A percentile compares a stretch with the other conserved stretches of the same genome.
Evolutionary conservation across 192 early-diverging fungal species (phyloP).

Genomic region (Cetraspora pellucida): DNA sequence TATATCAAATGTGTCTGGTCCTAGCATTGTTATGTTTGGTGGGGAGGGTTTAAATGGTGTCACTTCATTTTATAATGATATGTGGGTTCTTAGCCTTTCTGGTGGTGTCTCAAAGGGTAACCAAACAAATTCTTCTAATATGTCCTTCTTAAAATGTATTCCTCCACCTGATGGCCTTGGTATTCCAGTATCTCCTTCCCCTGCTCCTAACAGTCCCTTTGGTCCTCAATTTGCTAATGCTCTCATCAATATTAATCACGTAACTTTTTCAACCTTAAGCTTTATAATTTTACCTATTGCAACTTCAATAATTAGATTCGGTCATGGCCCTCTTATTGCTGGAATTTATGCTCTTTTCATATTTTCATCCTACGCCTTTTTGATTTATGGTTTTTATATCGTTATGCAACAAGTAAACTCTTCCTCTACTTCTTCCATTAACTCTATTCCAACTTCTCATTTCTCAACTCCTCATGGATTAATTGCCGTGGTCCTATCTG

Average conservation of each 20-base stretch:
- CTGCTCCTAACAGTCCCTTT: too few species aligned
- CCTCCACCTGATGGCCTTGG: neutral
- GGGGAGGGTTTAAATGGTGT: constrained; percentile 14
- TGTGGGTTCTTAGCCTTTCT: constrained; percentile 10
- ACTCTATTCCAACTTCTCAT: neutral
- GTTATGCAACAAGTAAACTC: neutral
- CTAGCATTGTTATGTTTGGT: neutral
- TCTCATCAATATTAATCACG: neutral
- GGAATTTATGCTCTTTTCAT: neutral
- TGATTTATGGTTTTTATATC: constrained; percentile 9
- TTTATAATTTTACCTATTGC: constrained; percentile 2
- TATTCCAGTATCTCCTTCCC: too few species aligned
- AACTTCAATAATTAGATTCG: constrained; percentile 18
- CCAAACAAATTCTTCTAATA: neutral
- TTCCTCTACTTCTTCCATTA: neutral
- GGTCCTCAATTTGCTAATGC: neutral
- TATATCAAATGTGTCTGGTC: neutral
- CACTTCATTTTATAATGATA: neutral
- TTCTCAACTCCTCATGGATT: constrained; percentile 1
- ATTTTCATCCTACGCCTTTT: neutral
- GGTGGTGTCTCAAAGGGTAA: neutral
- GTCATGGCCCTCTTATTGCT: neutral
- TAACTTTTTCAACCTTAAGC: neutral
- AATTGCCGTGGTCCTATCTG: neutral
- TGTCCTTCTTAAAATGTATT: constrained; percentile 9